Percentiles rank a stretch among this genome's conserved stretches.
Conservation (phyloP, 495 filamentous ascomycete genomes). For the Cercophora scortea region DNA sequence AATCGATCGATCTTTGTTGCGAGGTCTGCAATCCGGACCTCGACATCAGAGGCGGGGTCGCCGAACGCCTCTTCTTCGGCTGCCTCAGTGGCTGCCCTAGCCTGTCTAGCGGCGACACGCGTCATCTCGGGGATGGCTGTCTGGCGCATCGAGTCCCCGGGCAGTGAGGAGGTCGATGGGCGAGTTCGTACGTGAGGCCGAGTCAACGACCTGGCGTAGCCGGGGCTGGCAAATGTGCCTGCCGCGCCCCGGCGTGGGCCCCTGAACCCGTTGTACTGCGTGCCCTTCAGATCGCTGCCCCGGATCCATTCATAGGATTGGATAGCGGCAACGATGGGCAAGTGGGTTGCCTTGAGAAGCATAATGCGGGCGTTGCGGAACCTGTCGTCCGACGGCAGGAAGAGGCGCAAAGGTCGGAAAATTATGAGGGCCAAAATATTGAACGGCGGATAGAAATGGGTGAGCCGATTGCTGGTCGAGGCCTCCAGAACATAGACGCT, state of each 20-base stretch:
- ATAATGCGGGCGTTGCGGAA: slow-evolving; percentile 69
- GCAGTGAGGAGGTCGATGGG: slow-evolving; percentile 8
- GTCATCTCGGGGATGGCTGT: neutral
- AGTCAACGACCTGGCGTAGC: slow-evolving; percentile 3
- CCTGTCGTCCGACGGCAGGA: slow-evolving; percentile 57
- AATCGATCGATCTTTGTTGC: slow-evolving; percentile 40
- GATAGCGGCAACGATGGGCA: slow-evolving; percentile 45
- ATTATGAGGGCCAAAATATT: slow-evolving; percentile 79
- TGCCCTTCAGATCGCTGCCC: slow-evolving; percentile 25
- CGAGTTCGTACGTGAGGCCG: neutral
- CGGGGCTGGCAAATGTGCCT: slow-evolving; percentile 7
- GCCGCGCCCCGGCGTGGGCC: slow-evolving; percentile 12
- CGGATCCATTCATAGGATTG: slow-evolving; percentile 39
- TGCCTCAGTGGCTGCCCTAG: slow-evolving; percentile 11
- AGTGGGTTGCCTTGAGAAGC: slow-evolving; percentile 58
- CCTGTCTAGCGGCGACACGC: neutral
- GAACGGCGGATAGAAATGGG: slow-evolving; percentile 68
- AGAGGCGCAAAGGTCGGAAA: slow-evolving; percentile 74
- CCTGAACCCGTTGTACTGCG: slow-evolving; percentile 22
- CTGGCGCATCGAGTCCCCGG: neutral
- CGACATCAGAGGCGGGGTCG: slow-evolving; percentile 28
- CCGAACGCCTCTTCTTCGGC: slow-evolving; percentile 22
- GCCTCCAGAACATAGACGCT: slow-evolving; percentile 70
- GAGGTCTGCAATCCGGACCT: slow-evolving; percentile 36
- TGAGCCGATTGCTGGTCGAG: slow-evolving; percentile 69